Conservation (phyloP, 164 flowering plant genomes). For the Nelumbo lutea region DNA sequence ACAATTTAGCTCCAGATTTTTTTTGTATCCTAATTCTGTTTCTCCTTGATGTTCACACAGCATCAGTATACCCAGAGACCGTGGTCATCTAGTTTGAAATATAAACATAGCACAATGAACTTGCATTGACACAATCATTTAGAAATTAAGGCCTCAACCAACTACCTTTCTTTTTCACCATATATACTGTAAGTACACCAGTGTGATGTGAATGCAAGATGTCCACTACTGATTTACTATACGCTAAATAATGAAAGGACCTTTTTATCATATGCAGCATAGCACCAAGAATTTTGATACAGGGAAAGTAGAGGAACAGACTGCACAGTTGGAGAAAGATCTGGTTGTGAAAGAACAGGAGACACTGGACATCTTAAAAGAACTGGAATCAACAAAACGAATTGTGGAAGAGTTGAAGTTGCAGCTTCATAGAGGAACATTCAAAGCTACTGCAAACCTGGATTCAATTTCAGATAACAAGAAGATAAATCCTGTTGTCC, state of each 20-base stretch:
- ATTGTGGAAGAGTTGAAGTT: slow-evolving; percentile 57
- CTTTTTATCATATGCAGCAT: slow-evolving; percentile 15
- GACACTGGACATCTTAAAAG: slow-evolving; percentile 71
- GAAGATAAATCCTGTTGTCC: slow-evolving; percentile 3
- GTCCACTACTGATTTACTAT: background rate
- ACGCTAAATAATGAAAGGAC: background rate
- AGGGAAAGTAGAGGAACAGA: slow-evolving; percentile 51
- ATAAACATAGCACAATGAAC: no score
- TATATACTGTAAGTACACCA: no score
- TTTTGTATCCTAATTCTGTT: no score
- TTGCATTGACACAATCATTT: no score
- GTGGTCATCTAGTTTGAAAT: no score
- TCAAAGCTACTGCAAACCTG: slow-evolving; percentile 25
- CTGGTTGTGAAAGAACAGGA: slow-evolving; percentile 74
- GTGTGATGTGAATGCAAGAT: background rate
- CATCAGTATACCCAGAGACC: no score
- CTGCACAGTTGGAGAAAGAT: slow-evolving; percentile 63
- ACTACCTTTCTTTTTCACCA: no score
- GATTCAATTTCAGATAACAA: slow-evolving; percentile 14
- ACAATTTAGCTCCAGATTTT: no score
- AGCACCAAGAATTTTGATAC: slow-evolving; percentile 32
- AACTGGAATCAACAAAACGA: slow-evolving; percentile 65
- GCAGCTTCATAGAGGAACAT: slow-evolving; percentile 56
- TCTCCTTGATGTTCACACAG: no score
- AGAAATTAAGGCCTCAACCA: no score